Evolutionary conservation across 176 grass and related monocot species (phyloP), one percentile per base, ranked within the genome.

Genomic region (Lolium multiflorum): DNA sequence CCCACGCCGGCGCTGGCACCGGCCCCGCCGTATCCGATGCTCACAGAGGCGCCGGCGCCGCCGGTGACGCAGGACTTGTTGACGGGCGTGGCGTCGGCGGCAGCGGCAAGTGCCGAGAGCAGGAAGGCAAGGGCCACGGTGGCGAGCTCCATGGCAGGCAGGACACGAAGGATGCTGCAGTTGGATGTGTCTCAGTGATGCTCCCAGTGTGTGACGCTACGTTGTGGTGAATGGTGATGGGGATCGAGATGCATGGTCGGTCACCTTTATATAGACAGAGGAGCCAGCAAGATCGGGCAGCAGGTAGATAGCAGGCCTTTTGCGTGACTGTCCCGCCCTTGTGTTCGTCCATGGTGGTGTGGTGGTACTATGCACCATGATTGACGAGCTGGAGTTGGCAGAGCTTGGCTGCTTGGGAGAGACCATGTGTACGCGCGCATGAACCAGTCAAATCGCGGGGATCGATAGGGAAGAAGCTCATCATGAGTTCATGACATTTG

Each of bases 61-160:
- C 87, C 81, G 1, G 55, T 74, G 56, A 89, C 18, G 54, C 95
- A 97, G 9, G 89, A 88, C 54, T 83, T 92, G 83, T 92, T 88
- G 48, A 82, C 78, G 37, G 71, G 22, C 25, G 44, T 4, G 38
- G 74, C 60, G 3, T 44, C 67, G 31, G 31, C 31, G 31, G 31
- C 31, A 1, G n/a, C 44, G 56, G 2, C 71, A 14, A 91, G 74
- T 2, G 24, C 38, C 4, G 15, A 24, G 5, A 91, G 61, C 16
- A 87, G 10, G 56, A 77, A 16, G 18, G 7, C 4, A 7, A 71
- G 17, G 22, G 75, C 61, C 62, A 86, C 4, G 22, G 56, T 65
- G 63, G 83, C 7, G 84, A 24, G 9, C 46, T 43, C 66, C 87
- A 89, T 89, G 75, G 74, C 28, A 43, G 41, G 41, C 31, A 25